phyloP scores from a whole-genome alignment of 2,329 filamentous ascomycete genomes.

The Penicillium sp. region DNA sequence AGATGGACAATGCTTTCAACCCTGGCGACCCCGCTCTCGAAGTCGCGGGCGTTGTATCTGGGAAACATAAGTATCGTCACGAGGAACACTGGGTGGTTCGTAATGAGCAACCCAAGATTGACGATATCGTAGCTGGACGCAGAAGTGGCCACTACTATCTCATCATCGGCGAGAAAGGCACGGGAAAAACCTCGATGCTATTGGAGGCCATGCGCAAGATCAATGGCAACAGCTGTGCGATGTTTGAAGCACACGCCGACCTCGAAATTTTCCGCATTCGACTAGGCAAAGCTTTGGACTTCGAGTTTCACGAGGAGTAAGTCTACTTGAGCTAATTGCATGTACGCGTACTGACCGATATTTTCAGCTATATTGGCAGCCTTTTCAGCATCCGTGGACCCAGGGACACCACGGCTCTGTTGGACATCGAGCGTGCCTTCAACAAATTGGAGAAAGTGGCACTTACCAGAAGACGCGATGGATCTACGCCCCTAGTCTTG shows the following conservation, averaged over 20 bases:
- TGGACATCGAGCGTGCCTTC: constrained; percentile 94
- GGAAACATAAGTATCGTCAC: constrained; percentile 39
- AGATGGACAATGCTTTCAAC: constrained; percentile 89
- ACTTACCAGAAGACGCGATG: constrained; percentile 60
- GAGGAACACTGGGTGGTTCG: constrained; percentile 78
- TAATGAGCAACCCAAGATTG: constrained; percentile 77
- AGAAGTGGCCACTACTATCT: constrained; percentile 84
- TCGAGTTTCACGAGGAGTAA: constrained; percentile 96
- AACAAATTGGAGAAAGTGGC: constrained; percentile 99
- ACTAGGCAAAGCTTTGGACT: constrained; percentile 90
- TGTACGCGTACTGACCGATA: constrained; percentile 9
- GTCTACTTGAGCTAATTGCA: constrained; percentile 3
- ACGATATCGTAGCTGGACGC: constrained; percentile 76
- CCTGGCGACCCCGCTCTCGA: constrained; percentile 89
- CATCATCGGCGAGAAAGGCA: constrained; percentile 91
- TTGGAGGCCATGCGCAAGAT: constrained; percentile 93
- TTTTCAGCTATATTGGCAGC: constrained; percentile 68
- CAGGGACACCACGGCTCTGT: constrained; percentile 83
- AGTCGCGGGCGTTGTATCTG: constrained; percentile 61
- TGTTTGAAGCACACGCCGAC: constrained; percentile 96
- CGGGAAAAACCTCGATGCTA: constrained; percentile 95
- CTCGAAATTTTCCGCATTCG: constrained; percentile 92
- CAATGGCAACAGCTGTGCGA: constrained; percentile 83
- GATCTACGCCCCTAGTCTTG: constrained; percentile 75
- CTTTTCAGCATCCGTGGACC: constrained; percentile 94